Base-by-base conservation (phyloP, 2,329 filamentous ascomycete genomes). In the Setomelanomma holmii region DNA sequence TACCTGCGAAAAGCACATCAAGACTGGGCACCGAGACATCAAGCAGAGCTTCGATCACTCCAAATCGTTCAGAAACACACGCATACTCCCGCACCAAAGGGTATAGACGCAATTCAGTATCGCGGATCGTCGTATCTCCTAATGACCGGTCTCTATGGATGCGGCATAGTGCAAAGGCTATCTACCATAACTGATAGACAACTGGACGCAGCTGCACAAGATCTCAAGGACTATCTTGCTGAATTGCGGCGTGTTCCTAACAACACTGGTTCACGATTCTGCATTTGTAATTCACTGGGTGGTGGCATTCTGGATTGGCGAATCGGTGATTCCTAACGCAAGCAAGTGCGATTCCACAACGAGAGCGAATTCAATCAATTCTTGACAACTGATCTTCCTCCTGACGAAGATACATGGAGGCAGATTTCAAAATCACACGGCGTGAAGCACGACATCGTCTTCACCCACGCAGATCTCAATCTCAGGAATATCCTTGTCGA, bases 391-490 rank as follows among this genome's bases (percentile, higher is more conserved):
- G 52, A 56, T 40, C 56, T 58, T 39, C 52, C 49, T n/a, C 35
- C 56, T 1, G 49, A 52, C 45, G 52, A 58, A 56, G 38, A 58
- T 27, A 41, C 38, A 30, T 21, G 36, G 44, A 52, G 40, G 47
- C 40, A 30, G 24, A 33, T 58, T 5, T 55, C 45, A 10, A 60
- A 54, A 23, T 46, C 53, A 19, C 57, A 61, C 24, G 16, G 53
- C 19, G 53, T 57, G 44, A 50, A 56, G 39, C 61, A 62, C 39
- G 41, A 55, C 4, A 61, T 61, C 16, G 59, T 63, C 30, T 64
- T 64, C 48, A 60, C 61, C 4, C 59, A 64, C 48, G 55, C 43
- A 35, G 63, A 66, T 40, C 57, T 66, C 24, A 61, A 62, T 23
- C 40, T 59, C 3, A 55, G 53, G 24, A 67, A 65, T 38, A 62